Percentiles rank a stretch among this genome's conserved stretches.
Evolutionary conservation across 306 rosid species (phyloP).

Genomic region (Aeschynomene evenia): DNA sequence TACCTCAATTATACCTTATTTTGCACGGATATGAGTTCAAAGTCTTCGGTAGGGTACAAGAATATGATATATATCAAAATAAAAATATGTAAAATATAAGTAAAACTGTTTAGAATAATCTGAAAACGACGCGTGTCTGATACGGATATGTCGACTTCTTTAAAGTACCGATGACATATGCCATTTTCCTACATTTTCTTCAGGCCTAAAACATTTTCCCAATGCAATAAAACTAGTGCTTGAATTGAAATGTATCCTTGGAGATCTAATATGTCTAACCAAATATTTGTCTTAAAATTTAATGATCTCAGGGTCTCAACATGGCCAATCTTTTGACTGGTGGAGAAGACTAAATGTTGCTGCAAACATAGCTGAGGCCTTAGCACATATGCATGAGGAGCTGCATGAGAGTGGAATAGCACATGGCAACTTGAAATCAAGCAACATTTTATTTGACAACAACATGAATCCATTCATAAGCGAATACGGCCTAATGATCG

Average conservation of each 20-base stretch:
- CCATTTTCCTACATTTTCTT: background rate
- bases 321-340: slow-evolving; percentile 56
- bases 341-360: slow-evolving; percentile 62
- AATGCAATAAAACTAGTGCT: background rate
- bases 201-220: background rate
- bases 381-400: slow-evolving; percentile 65
- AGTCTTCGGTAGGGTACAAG: no score
- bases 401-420: slow-evolving; percentile 51
- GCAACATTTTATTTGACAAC: slow-evolving; percentile 64
- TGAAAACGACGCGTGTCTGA: no score
- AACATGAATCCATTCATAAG: slow-evolving; percentile 60
- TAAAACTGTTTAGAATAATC: no score
- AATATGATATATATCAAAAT: no score
- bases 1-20: background rate
- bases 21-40: no score
- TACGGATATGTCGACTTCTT: no score
- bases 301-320: slow-evolving; percentile 46
- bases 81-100: no score
- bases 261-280: background rate
- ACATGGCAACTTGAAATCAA: slow-evolving; percentile 73
- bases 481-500: slow-evolving; percentile 65
- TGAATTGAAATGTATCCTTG: background rate
- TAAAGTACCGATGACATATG: no score
- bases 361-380: slow-evolving; percentile 45
- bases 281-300: background rate